Evolutionary conservation across 176 grass and related monocot genomes (phyloP).

Genomic region (Zoysia pacifica): DNA sequence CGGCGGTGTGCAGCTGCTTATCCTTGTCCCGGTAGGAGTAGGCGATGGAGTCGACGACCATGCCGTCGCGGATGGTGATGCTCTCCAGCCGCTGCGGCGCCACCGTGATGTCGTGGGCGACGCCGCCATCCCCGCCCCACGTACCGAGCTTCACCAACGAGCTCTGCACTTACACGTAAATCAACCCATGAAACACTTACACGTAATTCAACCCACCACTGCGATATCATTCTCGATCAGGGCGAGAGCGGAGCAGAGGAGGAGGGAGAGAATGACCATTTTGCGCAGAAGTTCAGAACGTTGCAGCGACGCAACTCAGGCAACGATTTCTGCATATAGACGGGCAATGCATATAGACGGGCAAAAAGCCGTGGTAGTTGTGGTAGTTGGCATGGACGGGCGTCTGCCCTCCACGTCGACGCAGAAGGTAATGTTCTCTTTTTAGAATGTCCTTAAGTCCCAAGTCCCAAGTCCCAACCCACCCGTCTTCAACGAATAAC

Average conservation of each 20-base stretch:
- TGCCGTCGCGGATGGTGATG: conserved; percentile 29
- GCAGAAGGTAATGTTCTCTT: no score
- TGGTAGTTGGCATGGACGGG: not conserved
- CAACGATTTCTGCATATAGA: not conserved
- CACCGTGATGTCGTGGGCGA: conserved; percentile 29
- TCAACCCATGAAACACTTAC: not conserved
- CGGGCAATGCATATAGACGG: not conserved
- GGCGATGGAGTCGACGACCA: conserved; percentile 28
- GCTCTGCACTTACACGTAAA: not conserved
- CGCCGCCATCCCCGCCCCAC: conserved; percentile 34
- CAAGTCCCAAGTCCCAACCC: no score
- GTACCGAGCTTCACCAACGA: conserved; percentile 38
- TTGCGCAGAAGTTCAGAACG: not conserved
- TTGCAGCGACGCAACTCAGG: not conserved
- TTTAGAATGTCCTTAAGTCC: no score
- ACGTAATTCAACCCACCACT: not conserved
- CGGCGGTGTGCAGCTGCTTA: conserved; percentile 6
- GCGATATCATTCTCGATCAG: not conserved
- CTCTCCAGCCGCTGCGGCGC: conserved; percentile 38
- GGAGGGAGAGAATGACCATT: not conserved
- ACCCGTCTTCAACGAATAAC: no score
- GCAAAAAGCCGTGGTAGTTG: not conserved
- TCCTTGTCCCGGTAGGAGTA: conserved; percentile 19
- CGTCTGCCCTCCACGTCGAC: not conserved
- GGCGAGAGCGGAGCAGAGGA: not conserved